Conservation (phyloP, 148 eudicot species). For the Mesembryanthemum crystallinum region DNA sequence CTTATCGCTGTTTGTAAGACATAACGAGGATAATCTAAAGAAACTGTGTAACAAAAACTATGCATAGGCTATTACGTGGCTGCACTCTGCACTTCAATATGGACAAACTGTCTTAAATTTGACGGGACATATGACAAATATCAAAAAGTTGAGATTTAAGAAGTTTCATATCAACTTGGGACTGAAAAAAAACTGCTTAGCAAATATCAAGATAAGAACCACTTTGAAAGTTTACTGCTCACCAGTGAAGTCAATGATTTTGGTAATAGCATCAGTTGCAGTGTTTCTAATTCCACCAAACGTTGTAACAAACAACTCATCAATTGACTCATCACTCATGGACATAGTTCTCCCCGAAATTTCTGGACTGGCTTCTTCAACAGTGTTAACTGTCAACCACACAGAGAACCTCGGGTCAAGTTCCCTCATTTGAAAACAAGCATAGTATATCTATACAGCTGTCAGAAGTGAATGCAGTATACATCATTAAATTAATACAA, state of each 20-base stretch:
- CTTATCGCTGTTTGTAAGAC: neutral
- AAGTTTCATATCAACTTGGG: neutral
- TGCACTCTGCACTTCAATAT: neutral
- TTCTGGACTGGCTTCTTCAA: conserved; percentile 37
- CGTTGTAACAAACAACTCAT: conserved; percentile 80
- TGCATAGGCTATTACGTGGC: neutral
- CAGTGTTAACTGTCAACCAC: conserved; percentile 32
- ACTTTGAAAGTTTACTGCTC: conserved; percentile 19
- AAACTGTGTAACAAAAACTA: neutral
- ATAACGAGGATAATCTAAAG: neutral
- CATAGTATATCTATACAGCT: neutral
- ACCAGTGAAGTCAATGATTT: conserved; percentile 66
- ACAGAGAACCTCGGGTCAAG: conserved; percentile 14
- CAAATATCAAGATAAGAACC: neutral
- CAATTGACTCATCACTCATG: conserved; percentile 55
- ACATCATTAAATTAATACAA: neutral
- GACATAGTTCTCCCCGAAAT: conserved; percentile 42
- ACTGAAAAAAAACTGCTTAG: neutral
- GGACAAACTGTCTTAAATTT: neutral
- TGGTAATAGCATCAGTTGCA: conserved; percentile 51
- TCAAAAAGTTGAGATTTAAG: neutral
- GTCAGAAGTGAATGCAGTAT: neutral
- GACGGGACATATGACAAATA: neutral
- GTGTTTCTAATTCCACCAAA: conserved; percentile 69
- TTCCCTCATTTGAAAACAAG: neutral